Conservation (phyloP, 164 flowering plant species). For the Sextonia rubra region DNA sequence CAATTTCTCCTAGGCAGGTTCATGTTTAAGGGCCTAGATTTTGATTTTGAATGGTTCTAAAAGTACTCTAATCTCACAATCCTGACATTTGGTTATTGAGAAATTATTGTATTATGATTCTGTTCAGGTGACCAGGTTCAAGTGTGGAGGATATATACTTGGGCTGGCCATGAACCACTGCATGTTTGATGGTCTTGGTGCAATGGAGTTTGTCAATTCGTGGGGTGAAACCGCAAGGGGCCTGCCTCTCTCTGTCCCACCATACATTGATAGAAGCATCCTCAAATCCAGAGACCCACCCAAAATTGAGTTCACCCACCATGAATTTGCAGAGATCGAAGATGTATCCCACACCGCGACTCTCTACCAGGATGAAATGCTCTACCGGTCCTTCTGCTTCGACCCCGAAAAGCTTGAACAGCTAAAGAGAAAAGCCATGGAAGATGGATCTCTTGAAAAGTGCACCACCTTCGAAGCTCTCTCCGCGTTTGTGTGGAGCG, state of each 20-base stretch:
- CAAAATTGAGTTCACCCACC: constrained; percentile 56
- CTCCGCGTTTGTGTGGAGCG: constrained; percentile 83
- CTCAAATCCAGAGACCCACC: constrained; percentile 64
- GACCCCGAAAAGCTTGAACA: constrained; percentile 54
- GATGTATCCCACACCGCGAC: constrained; percentile 50
- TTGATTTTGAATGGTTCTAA: no score
- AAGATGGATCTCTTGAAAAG: constrained; percentile 43
- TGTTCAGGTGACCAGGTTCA: constrained; percentile 76
- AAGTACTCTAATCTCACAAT: no score
- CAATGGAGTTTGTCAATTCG: constrained; percentile 82
- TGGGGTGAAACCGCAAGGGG: constrained; percentile 85
- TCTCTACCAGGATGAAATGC: constrained; percentile 60
- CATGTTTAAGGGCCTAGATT: no score
- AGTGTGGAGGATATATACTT: constrained; percentile 82
- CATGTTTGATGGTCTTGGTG: constrained; percentile 76
- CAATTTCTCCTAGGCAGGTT: not conserved
- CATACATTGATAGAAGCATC: constrained; percentile 55
- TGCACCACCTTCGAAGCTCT: constrained; percentile 90
- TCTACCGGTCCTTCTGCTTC: constrained; percentile 65
- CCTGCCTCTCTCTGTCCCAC: constrained; percentile 44
- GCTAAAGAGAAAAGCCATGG: constrained; percentile 53
- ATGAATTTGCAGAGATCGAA: constrained; percentile 73
- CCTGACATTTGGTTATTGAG: no score
- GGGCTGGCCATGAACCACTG: constrained; percentile 81
- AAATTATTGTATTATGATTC: not conserved